Percentiles rank a stretch among this genome's conserved stretches.
phyloP scores from a whole-genome alignment of 805 yeast species.

The Yarrowia phangngaensis region DNA sequence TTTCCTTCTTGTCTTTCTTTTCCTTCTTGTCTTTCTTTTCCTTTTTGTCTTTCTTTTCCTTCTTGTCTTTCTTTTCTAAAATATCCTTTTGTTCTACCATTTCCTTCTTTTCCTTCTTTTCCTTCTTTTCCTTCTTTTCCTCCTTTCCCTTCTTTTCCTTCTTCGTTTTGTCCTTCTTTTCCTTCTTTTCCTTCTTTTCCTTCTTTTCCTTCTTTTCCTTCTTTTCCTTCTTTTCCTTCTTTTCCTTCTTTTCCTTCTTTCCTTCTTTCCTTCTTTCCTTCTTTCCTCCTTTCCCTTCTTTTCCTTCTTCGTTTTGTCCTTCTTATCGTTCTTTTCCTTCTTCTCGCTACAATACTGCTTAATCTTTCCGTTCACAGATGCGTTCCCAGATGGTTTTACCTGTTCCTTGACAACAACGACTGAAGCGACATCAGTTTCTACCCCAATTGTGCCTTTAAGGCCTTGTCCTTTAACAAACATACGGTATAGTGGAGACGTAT shows the following conservation, averaged over 20 bases:
- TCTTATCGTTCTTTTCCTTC: slow-evolving; percentile 33
- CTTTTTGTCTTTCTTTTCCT: background rate
- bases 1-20: background rate
- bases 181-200: slow-evolving; percentile 33
- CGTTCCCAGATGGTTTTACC: slow-evolving; percentile 27
- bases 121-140: slow-evolving; percentile 10
- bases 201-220: slow-evolving; percentile 33
- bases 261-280: slow-evolving; percentile 32
- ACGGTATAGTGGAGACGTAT: slow-evolving; percentile 68
- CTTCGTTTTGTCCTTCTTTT: slow-evolving; percentile 34
- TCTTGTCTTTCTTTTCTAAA: background rate
- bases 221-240: slow-evolving; percentile 35
- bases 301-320: slow-evolving; percentile 38
- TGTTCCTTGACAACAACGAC: slow-evolving; percentile 28
- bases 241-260: slow-evolving; percentile 29
- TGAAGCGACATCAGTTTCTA: slow-evolving; percentile 5
- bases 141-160: slow-evolving; percentile 29
- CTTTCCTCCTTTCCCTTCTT: slow-evolving; percentile 33
- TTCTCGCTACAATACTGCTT: slow-evolving; percentile 33
- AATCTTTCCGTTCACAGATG: slow-evolving; percentile 33
- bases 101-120: slow-evolving; percentile 1
- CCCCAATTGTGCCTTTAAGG: slow-evolving; percentile 59
- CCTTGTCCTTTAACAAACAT: slow-evolving; percentile 89
- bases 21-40: slow-evolving; percentile 12
- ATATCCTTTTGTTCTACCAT: slow-evolving; percentile 1